Conservation (phyloP, 2,329 filamentous ascomycete species). For the Coleophoma eucalyptorum region DNA sequence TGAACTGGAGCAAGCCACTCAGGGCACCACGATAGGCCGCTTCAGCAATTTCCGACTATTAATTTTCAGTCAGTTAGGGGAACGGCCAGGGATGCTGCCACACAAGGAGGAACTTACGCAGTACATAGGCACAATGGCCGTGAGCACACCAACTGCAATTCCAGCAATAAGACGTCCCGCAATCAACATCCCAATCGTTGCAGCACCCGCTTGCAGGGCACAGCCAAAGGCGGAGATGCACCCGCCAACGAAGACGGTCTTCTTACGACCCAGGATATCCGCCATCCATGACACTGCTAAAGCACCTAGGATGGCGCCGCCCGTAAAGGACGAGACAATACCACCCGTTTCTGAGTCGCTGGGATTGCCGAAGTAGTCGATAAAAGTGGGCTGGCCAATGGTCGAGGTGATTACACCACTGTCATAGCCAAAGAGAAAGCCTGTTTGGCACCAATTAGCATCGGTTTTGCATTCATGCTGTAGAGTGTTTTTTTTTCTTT, state of each 20-base stretch:
- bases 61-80: background rate
- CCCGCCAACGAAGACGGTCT: constrained; percentile 21
- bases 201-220: constrained; percentile 23
- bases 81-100: background rate
- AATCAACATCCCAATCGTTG: constrained; percentile 35
- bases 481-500: background rate
- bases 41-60: constrained; percentile 14
- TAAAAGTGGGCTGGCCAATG: constrained; percentile 25
- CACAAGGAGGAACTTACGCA: constrained; percentile 29
- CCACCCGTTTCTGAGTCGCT: constrained; percentile 22
- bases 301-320: constrained; percentile 29
- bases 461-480: background rate
- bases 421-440: constrained; percentile 29
- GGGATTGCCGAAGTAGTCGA: constrained; percentile 2
- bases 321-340: constrained; percentile 31
- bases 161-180: constrained; percentile 42
- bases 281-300: constrained; percentile 27
- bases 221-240: constrained; percentile 21
- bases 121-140: constrained; percentile 40
- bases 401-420: constrained; percentile 28
- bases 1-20: constrained; percentile 15
- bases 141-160: constrained; percentile 40
- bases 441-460: constrained; percentile 6
- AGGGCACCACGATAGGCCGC: constrained; percentile 10
- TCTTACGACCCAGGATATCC: constrained; percentile 22